Evolutionary conservation across 495 filamentous ascomycete genomes (phyloP).

Genomic region (Sordaria brevicollis): DNA sequence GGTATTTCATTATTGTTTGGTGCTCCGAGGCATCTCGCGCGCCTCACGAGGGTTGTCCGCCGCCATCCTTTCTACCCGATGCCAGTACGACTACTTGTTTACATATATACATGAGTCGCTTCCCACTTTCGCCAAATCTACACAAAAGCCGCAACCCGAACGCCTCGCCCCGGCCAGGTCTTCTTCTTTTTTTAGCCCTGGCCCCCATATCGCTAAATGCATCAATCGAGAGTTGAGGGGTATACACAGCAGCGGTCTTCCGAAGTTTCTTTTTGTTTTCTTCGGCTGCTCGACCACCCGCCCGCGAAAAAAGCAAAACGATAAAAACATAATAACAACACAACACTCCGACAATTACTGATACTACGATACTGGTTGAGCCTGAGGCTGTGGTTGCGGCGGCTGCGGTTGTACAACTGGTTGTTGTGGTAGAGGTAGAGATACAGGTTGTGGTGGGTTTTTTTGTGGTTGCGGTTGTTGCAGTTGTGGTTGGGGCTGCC

Average conservation of each 20-base stretch:
- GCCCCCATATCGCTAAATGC: conserved; percentile 21
- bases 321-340: background rate
- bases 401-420: background rate
- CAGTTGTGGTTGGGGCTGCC: conserved; percentile 6
- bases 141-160: conserved; percentile 18
- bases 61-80: background rate
- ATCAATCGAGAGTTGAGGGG: conserved; percentile 20
- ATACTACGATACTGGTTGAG: conserved; percentile 3
- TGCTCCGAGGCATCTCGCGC: background rate
- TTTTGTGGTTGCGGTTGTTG: conserved; percentile 14
- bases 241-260: conserved; percentile 11
- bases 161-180: conserved; percentile 16
- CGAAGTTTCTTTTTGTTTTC: background rate
- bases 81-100: background rate
- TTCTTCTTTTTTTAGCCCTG: conserved; percentile 8
- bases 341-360: background rate
- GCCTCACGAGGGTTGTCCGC: background rate
- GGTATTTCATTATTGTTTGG: background rate
- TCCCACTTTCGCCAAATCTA: conserved; percentile 9
- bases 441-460: background rate
- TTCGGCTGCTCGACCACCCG: conserved; percentile 1
- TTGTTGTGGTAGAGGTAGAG: background rate
- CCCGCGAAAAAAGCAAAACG: background rate
- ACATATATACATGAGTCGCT: conserved; percentile 15
- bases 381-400: conserved; percentile 2